Conservation (phyloP, 495 filamentous ascomycete genomes). For the Daldinia bambusicola region DNA sequence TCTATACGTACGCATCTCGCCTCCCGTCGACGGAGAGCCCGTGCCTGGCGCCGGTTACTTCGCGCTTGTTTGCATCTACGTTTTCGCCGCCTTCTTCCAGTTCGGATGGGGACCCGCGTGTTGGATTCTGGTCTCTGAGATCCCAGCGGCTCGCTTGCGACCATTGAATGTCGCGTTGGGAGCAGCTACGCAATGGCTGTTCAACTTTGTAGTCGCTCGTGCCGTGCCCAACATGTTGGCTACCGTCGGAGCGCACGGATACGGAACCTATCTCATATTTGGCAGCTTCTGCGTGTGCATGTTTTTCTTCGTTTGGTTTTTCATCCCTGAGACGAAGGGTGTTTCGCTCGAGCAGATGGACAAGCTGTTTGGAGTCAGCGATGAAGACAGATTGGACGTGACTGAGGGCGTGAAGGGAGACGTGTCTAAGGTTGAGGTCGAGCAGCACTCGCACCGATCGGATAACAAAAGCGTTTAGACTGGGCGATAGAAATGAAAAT, state of each 20-base stretch:
- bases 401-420: conserved; percentile 25
- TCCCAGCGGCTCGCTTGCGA: conserved; percentile 76
- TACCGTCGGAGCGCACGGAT: conserved; percentile 70
- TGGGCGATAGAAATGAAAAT: conserved; percentile 1
- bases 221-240: conserved; percentile 72
- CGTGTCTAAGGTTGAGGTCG: conserved; percentile 28
- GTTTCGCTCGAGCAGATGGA: conserved; percentile 65
- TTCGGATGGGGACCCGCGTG: conserved; percentile 83
- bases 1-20: conserved; percentile 77
- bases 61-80: conserved; percentile 75
- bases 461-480: conserved; percentile 35
- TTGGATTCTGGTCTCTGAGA: conserved; percentile 81
- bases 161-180: conserved; percentile 76
- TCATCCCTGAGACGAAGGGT: conserved; percentile 78
- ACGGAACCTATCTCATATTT: conserved; percentile 67
- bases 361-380: conserved; percentile 59
- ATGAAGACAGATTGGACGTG: conserved; percentile 15
- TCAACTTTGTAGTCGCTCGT: conserved; percentile 75
- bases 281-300: conserved; percentile 73
- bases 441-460: conserved; percentile 34
- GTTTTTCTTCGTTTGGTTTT: conserved; percentile 75
- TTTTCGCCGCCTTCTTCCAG: conserved; percentile 80
- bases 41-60: conserved; percentile 65
- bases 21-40: conserved; percentile 60
- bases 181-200: conserved; percentile 76